Evolutionary conservation across 768 basidiomycete species (phyloP), one percentile per base, ranked within the genome.

Genomic region (Suillus weaverae): DNA sequence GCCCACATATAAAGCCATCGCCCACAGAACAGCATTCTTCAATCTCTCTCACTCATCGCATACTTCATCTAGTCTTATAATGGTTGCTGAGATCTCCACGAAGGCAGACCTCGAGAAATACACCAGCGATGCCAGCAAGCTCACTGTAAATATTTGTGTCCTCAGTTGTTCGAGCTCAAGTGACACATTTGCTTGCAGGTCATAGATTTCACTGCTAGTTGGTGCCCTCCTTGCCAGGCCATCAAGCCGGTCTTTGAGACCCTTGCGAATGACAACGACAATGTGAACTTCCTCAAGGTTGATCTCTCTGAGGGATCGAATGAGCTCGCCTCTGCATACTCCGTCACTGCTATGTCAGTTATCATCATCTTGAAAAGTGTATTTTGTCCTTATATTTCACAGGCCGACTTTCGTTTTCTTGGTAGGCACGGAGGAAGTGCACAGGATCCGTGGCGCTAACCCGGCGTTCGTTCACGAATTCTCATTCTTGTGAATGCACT

Each of bases 321-420:
- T 67, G 92, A 93, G 50, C 88, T 95, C 33, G 87, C 93, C 9
- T 71, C 78, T 36, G 59, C 77, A 48, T 92, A 92, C 72, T 76
- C 76, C 5, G 82, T 95, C 65, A 77, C 86, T 32, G 92, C 92
- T 0, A 95, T 95, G 92, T 91, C 68, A 70, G 85, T 70, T 30
- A 9, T 41, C 35, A 63, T 67, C 14, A 38, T 43, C 20, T 57
- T 22, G 48, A 1, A 36, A 65, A 18, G 5, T 7, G 46, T 30
- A 1, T 35, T 38, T 26, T 26, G 35, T 16, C 20, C 46, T 26
- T 35, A 32, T 53, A 14, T 33, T 22, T 60, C 26, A 57, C 62
- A 93, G 92, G 93, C 93, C 93, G 3, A 93, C 93, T 0, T 94
- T 94, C 67, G 72, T 94, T 39, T 92, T 95, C 73, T 70, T 94